Conservation (phyloP, 345 rosid genomes). For the Xanthoceras sorbifolium region DNA sequence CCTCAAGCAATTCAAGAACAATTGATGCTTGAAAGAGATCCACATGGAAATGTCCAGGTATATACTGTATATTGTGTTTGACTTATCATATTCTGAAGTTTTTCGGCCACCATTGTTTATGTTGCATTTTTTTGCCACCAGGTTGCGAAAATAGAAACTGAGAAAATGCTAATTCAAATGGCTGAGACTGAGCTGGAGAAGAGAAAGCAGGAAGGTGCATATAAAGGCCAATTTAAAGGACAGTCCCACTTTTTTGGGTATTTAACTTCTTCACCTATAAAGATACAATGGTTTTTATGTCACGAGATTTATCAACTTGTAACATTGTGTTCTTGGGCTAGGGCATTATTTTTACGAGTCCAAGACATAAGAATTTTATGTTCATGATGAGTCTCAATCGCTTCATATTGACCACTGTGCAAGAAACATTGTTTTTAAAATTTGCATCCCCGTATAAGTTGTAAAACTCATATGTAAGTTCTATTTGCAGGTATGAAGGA, state of each 20-base stretch:
- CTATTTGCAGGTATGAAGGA: slow-evolving; percentile 78
- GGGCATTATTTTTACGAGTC: neutral
- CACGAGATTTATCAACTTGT: neutral
- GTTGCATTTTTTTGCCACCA: slow-evolving; percentile 23
- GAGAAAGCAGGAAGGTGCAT: slow-evolving; percentile 71
- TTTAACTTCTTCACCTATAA: neutral
- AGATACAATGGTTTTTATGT: neutral
- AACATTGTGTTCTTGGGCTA: neutral
- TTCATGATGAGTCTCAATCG: neutral
- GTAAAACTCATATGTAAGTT: slow-evolving; percentile 7
- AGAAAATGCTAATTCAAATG: slow-evolving; percentile 99
- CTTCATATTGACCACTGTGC: neutral
- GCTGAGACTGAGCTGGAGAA: slow-evolving; percentile 91
- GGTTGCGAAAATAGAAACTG: slow-evolving; percentile 98
- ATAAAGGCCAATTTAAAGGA: slow-evolving; percentile 67
- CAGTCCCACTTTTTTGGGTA: slow-evolving; percentile 98
- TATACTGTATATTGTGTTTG: slow-evolving; percentile 7
- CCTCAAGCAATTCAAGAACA: slow-evolving; percentile 92
- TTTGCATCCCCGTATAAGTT: neutral
- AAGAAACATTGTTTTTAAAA: neutral
- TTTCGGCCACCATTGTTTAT: neutral
- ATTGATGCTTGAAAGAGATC: slow-evolving; percentile 96
- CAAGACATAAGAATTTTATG: neutral
- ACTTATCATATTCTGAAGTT: slow-evolving; percentile 14
- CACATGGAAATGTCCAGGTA: slow-evolving; percentile 99